Conservation (phyloP, 306 rosid genomes). For the Fagus sylvatica region DNA sequence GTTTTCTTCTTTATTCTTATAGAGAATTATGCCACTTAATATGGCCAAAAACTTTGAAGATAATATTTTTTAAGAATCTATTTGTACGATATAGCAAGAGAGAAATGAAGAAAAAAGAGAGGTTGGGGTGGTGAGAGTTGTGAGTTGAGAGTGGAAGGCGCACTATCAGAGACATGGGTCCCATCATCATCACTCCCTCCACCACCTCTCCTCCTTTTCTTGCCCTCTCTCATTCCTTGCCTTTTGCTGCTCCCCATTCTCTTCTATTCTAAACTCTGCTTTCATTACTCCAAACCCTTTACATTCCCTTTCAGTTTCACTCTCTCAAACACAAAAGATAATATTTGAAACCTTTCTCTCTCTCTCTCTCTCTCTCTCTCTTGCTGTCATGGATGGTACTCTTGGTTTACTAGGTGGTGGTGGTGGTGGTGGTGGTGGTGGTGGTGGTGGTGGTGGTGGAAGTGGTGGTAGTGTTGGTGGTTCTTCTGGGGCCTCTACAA, state of each 20-base stretch:
- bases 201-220: slow-evolving; percentile 26
- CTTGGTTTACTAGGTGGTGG: slow-evolving; percentile 39
- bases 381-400: slow-evolving; percentile 36
- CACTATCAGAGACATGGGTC: slow-evolving; percentile 62
- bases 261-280: slow-evolving; percentile 13
- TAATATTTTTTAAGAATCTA: neutral
- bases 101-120: too few species aligned
- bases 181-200: slow-evolving; percentile 57
- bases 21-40: neutral
- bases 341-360: neutral
- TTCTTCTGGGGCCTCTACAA: slow-evolving; percentile 43
- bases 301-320: neutral
- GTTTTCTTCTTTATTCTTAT: neutral
- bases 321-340: neutral
- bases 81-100: neutral
- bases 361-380: slow-evolving; percentile 6
- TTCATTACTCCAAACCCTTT: slow-evolving; percentile 2
- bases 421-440: slow-evolving; percentile 22
- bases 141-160: slow-evolving; percentile 39
- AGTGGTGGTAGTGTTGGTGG: slow-evolving; percentile 22
- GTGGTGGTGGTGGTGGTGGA: slow-evolving; percentile 25
- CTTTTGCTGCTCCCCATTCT: slow-evolving; percentile 15
- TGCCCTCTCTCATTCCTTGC: slow-evolving; percentile 7
- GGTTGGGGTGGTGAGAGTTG: slow-evolving; percentile 7
- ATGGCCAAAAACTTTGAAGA: neutral